Base-by-base conservation (phyloP, 257 asterid species). In the Capsicum chinense region DNA sequence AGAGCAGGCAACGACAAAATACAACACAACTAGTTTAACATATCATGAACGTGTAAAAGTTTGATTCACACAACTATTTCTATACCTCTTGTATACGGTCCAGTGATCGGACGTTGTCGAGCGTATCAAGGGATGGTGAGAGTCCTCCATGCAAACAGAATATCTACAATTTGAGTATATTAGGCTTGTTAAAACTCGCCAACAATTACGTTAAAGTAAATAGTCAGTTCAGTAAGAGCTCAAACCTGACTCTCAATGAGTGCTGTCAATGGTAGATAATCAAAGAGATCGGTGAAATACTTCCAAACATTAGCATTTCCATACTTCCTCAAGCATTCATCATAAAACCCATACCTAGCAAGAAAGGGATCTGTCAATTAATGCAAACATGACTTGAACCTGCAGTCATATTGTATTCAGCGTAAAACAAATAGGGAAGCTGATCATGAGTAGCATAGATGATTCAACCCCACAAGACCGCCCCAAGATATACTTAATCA, bases 81-180 rank as follows among this genome's bases (percentile, higher is more conserved):
- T 26, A 9, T 91, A 94, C 98, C 97, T 94, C 99, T 84, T 95
- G 99, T 87, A 95, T 94, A 81, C 99, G 99, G 85, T 95, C 99
- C 86, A 95, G 86, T 37, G 98, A 88, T 84, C 98, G 96, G 80
- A 95, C 90, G 81, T 95, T 95, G 83, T 95, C 99, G 33, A 95
- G 93, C 59, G 99, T 94, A 86, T 95, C 99, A 79, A 94, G 93
- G 81, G 99, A 95, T 13, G 99, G 99, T 82, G 99, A 95, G 85
- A 95, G 99, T 80, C 99, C 99, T 56, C 99, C 98, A 87, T 95
- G 99, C 92, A 95, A 91, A 89, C 99, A 95, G 90, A 95, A 95
- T 85, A 95, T 79, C 98, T 95, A 85, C 83, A 88, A 84, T 70
- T 81, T 13, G 63, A 57, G 69, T 83, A 73, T 66, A 80, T 19